Evolutionary conservation across 176 grass and related monocot species (phyloP), one percentile per base, ranked within the genome.

Genomic region (Miscanthus lutarioriparius): DNA sequence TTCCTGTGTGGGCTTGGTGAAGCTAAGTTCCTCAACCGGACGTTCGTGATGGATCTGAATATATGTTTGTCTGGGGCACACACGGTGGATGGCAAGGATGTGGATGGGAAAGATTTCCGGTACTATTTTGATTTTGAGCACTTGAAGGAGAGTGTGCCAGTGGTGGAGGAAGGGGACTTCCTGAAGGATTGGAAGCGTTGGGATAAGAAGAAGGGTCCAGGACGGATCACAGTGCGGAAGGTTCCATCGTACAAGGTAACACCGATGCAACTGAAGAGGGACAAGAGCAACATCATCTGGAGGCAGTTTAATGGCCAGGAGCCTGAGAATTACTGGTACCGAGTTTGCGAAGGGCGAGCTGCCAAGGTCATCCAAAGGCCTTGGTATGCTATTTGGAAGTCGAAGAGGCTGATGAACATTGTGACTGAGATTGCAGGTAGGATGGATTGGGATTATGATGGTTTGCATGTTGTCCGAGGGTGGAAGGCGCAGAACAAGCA

Each of bases 271-370:
- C 92, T 99, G 36, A 96, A 89, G 86, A 96, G 64, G 86, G 93
- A 94, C 40, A 89, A 62, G 80, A 96, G 87, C 82, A 96, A 83
- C 45, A 86, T 99, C 84, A 91, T 99, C 23, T 94, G 91, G 96
- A 90, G 96, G 88, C 91, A 92, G 53, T 99, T 99, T 47, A 82
- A 87, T 47, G 93, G 91, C 22, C 84, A 89, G 7, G 96, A 99
- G 85, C 96, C 96, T 1, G 96, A 99, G 83, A 99, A 96, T 70
- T 99, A 99, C 83, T 99, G 96, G 96, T 99, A 99, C 74, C 70
- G 96, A 41, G 96, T 99, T 17, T 99, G 96, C 13, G 96, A 99
- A 85, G 96, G 96, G 14, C 65, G 91, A 28, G 81, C 91, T 2
- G 89, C 93, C 51, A 92, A 92, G 65, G 89, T 89, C 80, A 87